These are phyloP conservation scores for Trifolium pratense DNA, from an alignment of 306 rosid genomes.

Conservation along the genomic window DNA sequence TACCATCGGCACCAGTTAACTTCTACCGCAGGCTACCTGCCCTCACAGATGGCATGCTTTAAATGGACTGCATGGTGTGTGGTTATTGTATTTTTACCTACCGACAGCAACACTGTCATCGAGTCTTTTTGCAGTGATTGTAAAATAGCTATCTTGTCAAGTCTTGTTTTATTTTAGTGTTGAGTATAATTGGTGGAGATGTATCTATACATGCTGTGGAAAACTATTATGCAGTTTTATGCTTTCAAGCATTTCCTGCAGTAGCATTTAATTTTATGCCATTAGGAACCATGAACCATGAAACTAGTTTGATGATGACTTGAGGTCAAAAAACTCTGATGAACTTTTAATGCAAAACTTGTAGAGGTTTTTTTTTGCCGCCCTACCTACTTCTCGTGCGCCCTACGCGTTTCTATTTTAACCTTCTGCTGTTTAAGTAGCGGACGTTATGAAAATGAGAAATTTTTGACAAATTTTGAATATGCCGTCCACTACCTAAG, in stretches of 20 bases:
- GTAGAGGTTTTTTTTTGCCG: no score
- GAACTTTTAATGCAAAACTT: neutral
- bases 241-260: neutral
- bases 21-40: constrained; percentile 92
- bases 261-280: constrained; percentile 5
- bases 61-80: constrained; percentile 33
- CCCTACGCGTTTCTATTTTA: no score
- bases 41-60: constrained; percentile 84
- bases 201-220: constrained; percentile 14
- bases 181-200: constrained; percentile 21
- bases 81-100: neutral
- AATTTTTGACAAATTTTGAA: no score
- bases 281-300: constrained; percentile 4
- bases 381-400: no score
- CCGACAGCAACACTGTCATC: constrained; percentile 32
- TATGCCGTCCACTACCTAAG: no score
- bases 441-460: no score
- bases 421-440: no score
- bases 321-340: neutral
- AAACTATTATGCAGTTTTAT: constrained; percentile 17
- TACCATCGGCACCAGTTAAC: constrained; percentile 69
- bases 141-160: constrained; percentile 37
- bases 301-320: neutral
- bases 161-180: constrained; percentile 36
- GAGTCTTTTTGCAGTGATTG: constrained; percentile 43